Evolutionary conservation across 495 filamentous ascomycete species (phyloP), one percentile per base, ranked within the genome.

Genomic region (Melanomma pulvis-pyrius): DNA sequence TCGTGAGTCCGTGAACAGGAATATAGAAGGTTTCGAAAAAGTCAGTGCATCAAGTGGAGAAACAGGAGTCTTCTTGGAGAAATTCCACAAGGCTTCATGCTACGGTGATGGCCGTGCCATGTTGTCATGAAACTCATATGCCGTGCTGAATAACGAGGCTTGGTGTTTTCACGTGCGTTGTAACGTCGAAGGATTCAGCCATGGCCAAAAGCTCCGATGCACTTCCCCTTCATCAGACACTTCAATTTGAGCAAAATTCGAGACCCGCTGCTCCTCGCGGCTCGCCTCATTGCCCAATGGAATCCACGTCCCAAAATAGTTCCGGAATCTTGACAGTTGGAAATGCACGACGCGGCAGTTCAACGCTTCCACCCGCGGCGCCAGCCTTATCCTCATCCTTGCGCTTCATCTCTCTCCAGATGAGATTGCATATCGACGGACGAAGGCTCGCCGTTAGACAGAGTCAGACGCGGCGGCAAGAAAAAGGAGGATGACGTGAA

Each of bases 401-500:
- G 39, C 39, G 9, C 39, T n/a, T 44, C 39, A 44, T 44, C n/a
- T 44, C 39, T 44, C 39, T 12, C 5, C 9, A 6, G 5, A 44
- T 44, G 39, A 44, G 39, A 44, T 44, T 44, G 39, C 39, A 6
- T 3, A 44, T 44, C 17, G 39, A 15, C 39, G 39, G 39, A n/a
- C n/a, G n/a, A 15, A 44, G 39, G 39, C 39, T n/a, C 39, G 39
- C 39, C 5, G 39, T 44, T 44, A 15, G 39, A 44, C 39, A 44
- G 39, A 17, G 39, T 6, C 39, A 44, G 17, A n/a, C 5, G 17
- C 39, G 13, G 39, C 39, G n/a, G 39, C 8, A 44, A 15, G 39
- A 44, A 44, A 34, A 44, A 44, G 39, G 39, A 44, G 39, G 39
- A 44, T 44, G 39, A 44, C 39, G 39, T 44, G 39, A 44, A 44